Evolutionary conservation across 2,329 filamentous ascomycete genomes (phyloP), one percentile per base, ranked within the genome.

Genomic region (Sclerotinia nivalis): DNA sequence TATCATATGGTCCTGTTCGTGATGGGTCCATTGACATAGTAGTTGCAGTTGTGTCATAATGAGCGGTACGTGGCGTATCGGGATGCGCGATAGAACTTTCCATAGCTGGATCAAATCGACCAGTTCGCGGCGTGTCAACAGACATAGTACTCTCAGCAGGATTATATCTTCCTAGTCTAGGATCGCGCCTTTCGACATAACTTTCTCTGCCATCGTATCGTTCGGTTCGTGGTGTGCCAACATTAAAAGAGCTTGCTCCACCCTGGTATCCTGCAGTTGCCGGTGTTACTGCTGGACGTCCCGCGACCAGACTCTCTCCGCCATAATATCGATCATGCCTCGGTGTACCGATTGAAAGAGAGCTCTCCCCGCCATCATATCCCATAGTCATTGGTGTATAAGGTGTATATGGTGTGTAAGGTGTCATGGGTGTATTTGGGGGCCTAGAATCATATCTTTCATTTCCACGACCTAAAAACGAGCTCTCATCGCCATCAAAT

Each of bases 1-100:
- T 71, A 65, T 72, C 72, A 71, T 50, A 72, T 69, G 69, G 69
- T 61, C 70, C 68, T 60, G 43, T 50, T 45, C 54, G 43, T 52
- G 66, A 60, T 50, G 55, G 64, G 28, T 59, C 64, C 22, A 66
- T 45, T 8, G 64, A 58, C 52, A 66, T 56, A 13, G 64, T 66
- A 20, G 64, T 68, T 74, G 73, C 68, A 72, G 73, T 65, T 74
- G 76, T 71, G 74, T 74, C 77, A 75, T 77, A 72, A 70, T 77
- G 69, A 72, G 71, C 74, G 71, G 67, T 56, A 28, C 61, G 68
- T 56, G 62, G 62, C 56, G 67, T 68, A 22, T 60, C 65, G 40
- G 50, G 43, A n/a, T 65, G 31, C 45, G 65, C 54, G 40, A 68
- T 60, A 50, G 65, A 68, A 25, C 65, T 60, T 60, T 68, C 65